These are phyloP conservation scores for Geotrichum macrosporum DNA, from an alignment of 1,139 yeast genomes.

Conservation along the genomic window DNA sequence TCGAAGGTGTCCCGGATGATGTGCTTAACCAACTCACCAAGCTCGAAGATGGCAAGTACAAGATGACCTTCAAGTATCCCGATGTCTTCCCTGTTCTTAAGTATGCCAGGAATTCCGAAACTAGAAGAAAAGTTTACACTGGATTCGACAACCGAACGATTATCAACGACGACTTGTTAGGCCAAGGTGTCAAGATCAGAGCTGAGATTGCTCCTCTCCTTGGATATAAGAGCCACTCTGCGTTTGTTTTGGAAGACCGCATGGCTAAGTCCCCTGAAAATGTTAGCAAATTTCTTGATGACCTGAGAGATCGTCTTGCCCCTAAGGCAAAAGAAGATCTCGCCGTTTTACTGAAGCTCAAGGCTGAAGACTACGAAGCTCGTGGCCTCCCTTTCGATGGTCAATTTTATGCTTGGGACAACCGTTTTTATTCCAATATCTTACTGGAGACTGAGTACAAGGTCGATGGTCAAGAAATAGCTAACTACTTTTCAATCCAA, in stretches of 20 bases:
- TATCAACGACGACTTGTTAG: conserved; percentile 57
- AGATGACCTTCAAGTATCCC: conserved; percentile 77
- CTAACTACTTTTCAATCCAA: conserved; percentile 75
- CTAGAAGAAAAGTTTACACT: conserved; percentile 60
- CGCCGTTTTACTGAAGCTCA: conserved; percentile 47
- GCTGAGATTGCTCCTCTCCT: conserved; percentile 56
- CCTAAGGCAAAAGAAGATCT: conserved; percentile 59
- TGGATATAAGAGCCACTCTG: conserved; percentile 66
- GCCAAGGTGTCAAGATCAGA: conserved; percentile 57
- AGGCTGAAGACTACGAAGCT: conserved; percentile 48
- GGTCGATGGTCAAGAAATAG: conserved; percentile 65
- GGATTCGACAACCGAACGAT: conserved; percentile 62
- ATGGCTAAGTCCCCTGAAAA: conserved; percentile 68
- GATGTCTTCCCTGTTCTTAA: conserved; percentile 73
- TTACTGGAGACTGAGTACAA: conserved; percentile 62
- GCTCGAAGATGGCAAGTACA: conserved; percentile 47
- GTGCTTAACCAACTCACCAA: conserved; percentile 55
- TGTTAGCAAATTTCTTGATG: conserved; percentile 58
- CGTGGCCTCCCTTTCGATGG: conserved; percentile 44
- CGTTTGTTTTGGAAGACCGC: conserved; percentile 65
- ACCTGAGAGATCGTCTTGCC: conserved; percentile 52
- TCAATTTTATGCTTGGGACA: conserved; percentile 68
- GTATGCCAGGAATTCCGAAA: conserved; percentile 57
- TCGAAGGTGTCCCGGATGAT: conserved; percentile 69
- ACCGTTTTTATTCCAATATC: conserved; percentile 58